Evolutionary conservation across 352 stramenopile genomes (phyloP).

Genomic region (Phytopythium sindhum): DNA sequence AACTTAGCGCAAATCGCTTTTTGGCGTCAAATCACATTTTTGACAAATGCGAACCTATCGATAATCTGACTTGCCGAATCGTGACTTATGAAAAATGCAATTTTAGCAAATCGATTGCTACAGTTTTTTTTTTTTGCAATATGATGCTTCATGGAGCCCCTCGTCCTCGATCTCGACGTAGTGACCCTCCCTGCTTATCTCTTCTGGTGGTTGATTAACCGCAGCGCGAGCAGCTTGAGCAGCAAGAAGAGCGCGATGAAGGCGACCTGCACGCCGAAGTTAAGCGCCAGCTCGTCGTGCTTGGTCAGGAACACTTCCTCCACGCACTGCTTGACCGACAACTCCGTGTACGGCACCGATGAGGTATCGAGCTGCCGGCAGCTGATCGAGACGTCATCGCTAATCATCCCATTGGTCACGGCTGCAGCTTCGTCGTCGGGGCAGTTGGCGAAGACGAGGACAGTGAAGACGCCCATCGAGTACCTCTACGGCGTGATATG

Average conservation of each 20-base stretch:
- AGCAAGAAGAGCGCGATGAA: conserved; percentile 13
- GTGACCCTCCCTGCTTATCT: conserved; percentile 10
- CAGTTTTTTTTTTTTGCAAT: not conserved
- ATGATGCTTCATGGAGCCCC: too few relatives aligned
- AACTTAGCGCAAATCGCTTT: too few relatives aligned
- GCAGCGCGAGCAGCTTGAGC: conserved; percentile 15
- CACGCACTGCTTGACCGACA: conserved; percentile 8
- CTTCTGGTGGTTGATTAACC: conserved; percentile 34
- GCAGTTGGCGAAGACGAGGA: conserved; percentile 19
- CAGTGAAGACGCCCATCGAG: conserved; percentile 13
- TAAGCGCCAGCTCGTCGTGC: conserved; percentile 1
- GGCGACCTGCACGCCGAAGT: conserved; percentile 3
- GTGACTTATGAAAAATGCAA: too few relatives aligned
- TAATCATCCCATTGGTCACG: not conserved
- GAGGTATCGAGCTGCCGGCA: not conserved
- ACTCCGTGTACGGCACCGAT: not conserved
- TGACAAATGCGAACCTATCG: too few relatives aligned
- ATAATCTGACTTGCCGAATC: too few relatives aligned
- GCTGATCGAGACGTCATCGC: not conserved
- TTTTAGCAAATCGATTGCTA: too few relatives aligned
- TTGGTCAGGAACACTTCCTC: conserved; percentile 6
- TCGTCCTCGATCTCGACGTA: not conserved
- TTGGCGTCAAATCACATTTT: too few relatives aligned
- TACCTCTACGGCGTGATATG: conserved; percentile 21
- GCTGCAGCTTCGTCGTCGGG: not conserved